Percentiles rank a stretch among this genome's conserved stretches.
phyloP scores from a whole-genome alignment of 2,329 filamentous ascomycete genomes.

The Zelopaecilomyces penicillatus region DNA sequence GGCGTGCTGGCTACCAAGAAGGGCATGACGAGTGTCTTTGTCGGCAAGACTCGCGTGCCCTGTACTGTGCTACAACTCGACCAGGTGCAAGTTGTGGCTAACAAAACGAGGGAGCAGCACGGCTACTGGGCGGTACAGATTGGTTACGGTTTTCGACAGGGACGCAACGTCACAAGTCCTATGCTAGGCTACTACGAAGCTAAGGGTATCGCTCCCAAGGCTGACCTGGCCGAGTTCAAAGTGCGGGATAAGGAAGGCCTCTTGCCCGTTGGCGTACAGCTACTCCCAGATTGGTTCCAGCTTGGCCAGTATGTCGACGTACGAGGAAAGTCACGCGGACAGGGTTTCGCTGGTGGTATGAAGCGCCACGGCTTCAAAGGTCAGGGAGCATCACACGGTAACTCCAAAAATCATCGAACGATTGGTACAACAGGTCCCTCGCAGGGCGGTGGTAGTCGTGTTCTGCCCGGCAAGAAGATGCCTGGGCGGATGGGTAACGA shows the following conservation, averaged over 20 bases:
- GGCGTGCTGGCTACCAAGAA: constrained; percentile 84
- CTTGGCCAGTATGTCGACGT: constrained; percentile 88
- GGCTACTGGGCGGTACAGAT: constrained; percentile 95
- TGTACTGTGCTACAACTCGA: constrained; percentile 95
- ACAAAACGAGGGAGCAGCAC: constrained; percentile 71
- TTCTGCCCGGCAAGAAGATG: constrained; percentile 97
- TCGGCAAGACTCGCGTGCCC: constrained; percentile 66
- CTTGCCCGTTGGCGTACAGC: constrained; percentile 62
- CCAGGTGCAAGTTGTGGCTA: constrained; percentile 77
- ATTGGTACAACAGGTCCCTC: constrained; percentile 85
- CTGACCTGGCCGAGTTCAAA: constrained; percentile 76
- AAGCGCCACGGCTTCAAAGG: constrained; percentile 87
- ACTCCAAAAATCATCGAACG: constrained; percentile 85
- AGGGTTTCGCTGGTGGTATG: constrained; percentile 96
- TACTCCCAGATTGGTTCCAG: constrained; percentile 85
- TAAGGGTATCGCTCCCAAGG: constrained; percentile 75
- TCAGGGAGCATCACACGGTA: constrained; percentile 88
- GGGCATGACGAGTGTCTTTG: constrained; percentile 90
- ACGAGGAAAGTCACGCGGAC: constrained; percentile 68
- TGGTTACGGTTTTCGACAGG: constrained; percentile 65
- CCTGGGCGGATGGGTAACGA: constrained; percentile 90
- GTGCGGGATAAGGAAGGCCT: constrained; percentile 68
- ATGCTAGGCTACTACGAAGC: constrained; percentile 81
- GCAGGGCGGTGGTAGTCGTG: constrained; percentile 86
- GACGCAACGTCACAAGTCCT: constrained; percentile 71